Evolutionary conservation across 768 basidiomycete species (phyloP).

Genomic region (Naganishia antarctica): DNA sequence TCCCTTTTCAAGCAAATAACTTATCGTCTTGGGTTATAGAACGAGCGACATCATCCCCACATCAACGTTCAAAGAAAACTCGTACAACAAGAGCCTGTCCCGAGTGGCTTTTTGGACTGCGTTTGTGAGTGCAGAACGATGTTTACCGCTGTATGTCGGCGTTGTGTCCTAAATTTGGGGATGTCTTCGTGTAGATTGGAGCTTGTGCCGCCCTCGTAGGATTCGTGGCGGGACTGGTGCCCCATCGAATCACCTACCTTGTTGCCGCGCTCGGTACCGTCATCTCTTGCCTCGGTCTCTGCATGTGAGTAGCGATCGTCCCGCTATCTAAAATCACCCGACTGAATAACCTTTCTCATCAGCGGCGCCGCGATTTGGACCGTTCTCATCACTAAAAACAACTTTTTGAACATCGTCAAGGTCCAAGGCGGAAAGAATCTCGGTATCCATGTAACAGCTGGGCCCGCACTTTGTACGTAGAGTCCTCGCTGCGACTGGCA

Average conservation of each 20-base stretch:
- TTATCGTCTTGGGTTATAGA: constrained; percentile 5
- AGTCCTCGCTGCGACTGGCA: background rate
- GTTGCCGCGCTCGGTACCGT: constrained; percentile 32
- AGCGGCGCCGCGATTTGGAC: constrained; percentile 47
- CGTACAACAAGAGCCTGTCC: constrained; percentile 36
- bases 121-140: constrained; percentile 36
- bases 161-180: too few relatives aligned
- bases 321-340: background rate
- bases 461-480: constrained; percentile 43
- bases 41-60: constrained; percentile 35
- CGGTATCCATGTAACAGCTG: constrained; percentile 39
- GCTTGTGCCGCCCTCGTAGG: constrained; percentile 37
- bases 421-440: constrained; percentile 32
- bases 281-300: constrained; percentile 32
- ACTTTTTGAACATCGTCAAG: constrained; percentile 36
- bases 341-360: constrained; percentile 33
- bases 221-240: constrained; percentile 40
- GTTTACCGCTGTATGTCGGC: background rate
- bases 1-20: too few relatives aligned
- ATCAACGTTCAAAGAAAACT: constrained; percentile 34
- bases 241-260: constrained; percentile 40
- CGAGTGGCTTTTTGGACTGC: constrained; percentile 39
- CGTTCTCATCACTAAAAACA: constrained; percentile 42
- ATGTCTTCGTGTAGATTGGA: constrained; percentile 38
- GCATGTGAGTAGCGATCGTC: constrained; percentile 12